These are phyloP conservation scores for Leccinum disarticulatum DNA, from an alignment of 768 basidiomycete genomes.

Conservation along the genomic window DNA sequence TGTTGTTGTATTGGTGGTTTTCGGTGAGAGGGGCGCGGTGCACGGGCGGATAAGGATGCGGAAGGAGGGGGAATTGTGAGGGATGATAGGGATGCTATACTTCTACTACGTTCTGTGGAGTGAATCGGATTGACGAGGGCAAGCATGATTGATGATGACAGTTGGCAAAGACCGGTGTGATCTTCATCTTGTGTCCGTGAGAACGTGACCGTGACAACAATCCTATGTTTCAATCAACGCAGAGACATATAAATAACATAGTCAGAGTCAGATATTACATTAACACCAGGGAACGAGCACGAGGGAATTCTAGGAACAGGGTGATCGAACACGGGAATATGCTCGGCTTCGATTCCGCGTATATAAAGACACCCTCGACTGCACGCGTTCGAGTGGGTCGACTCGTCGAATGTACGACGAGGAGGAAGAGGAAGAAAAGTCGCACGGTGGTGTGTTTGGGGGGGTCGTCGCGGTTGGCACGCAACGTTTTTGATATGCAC, in stretches of 20 bases:
- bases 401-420: background rate
- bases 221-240: slow-evolving; percentile 1
- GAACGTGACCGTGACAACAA: slow-evolving; percentile 25
- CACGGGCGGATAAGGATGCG: slow-evolving; percentile 23
- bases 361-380: slow-evolving; percentile 10
- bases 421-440: slow-evolving; percentile 21
- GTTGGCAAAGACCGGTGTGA: slow-evolving; percentile 15
- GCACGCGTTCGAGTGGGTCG: too few relatives aligned
- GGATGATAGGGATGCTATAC: slow-evolving; percentile 16
- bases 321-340: slow-evolving; percentile 4
- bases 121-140: slow-evolving; percentile 48
- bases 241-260: background rate
- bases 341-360: slow-evolving; percentile 16
- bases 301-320: background rate
- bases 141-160: slow-evolving; percentile 38
- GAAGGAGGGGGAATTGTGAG: slow-evolving; percentile 4
- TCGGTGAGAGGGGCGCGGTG: slow-evolving; percentile 25
- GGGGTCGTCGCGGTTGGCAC: slow-evolving; percentile 14
- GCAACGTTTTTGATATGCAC: slow-evolving; percentile 35
- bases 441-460: slow-evolving; percentile 23
- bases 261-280: slow-evolving; percentile 1
- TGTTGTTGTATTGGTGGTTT: slow-evolving; percentile 29
- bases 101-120: slow-evolving; percentile 31
- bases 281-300: background rate
- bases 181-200: slow-evolving; percentile 19